Conservation (phyloP, 805 yeast species). For the Saccharomycopsis lassenensis region DNA sequence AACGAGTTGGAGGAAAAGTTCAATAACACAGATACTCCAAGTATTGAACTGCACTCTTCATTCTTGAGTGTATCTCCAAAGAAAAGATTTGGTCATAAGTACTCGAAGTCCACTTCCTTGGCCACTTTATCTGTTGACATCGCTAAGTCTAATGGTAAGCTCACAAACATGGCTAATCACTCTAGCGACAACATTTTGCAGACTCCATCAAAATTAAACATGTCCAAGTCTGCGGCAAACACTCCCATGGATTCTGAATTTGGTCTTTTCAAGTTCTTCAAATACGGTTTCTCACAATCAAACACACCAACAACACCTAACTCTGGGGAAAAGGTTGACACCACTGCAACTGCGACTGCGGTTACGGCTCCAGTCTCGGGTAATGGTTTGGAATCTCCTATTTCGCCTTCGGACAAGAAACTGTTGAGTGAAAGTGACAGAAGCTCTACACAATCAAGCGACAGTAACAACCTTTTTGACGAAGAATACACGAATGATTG, state of each 20-base stretch:
- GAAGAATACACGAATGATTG: not conserved
- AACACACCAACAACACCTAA: slow-evolving; percentile 1
- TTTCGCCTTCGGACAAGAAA: no score
- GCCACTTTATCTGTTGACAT: slow-evolving; percentile 7
- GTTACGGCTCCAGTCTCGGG: not conserved
- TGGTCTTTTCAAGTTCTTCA: slow-evolving; percentile 13
- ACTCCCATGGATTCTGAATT: slow-evolving; percentile 10
- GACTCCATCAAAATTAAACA: not conserved
- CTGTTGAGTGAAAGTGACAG: not conserved
- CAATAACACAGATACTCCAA: no score
- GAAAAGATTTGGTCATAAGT: slow-evolving; percentile 5
- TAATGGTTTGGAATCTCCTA: no score
- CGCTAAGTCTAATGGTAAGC: not conserved
- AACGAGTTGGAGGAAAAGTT: slow-evolving; percentile 9
- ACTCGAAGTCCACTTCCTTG: slow-evolving; percentile 4
- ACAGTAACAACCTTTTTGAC: slow-evolving; percentile 8
- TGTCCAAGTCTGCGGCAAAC: not conserved
- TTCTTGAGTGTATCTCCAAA: no score
- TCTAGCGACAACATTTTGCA: not conserved
- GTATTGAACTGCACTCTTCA: no score
- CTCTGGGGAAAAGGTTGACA: not conserved
- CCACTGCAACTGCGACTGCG: slow-evolving; percentile 1
- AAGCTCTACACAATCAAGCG: slow-evolving; percentile 3
- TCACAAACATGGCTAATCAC: not conserved
- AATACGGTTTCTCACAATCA: slow-evolving; percentile 13